phyloP scores from a whole-genome alignment of 2,329 filamentous ascomycete species.

The Pestalotiopsis sp. region DNA sequence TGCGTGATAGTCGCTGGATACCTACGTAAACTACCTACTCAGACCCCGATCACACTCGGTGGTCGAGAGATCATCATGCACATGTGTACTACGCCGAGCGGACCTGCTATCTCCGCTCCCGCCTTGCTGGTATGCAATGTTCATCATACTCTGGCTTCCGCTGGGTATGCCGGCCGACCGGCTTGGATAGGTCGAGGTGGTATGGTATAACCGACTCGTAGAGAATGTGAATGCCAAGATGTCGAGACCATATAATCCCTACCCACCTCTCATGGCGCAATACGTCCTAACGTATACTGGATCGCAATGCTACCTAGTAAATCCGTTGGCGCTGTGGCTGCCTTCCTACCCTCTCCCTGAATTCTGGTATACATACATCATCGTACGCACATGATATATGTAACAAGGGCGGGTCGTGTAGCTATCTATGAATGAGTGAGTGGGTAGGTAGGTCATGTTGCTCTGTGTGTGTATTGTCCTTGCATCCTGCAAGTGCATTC shows the following conservation, averaged over 20 bases:
- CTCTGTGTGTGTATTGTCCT: not conserved
- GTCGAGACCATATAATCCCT: not conserved
- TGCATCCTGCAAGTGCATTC: conserved; percentile 1
- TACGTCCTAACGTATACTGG: not conserved
- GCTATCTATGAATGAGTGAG: not conserved
- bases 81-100: not conserved
- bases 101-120: not conserved
- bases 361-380: not conserved
- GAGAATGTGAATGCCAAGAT: not conserved
- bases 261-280: not conserved
- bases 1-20: no score
- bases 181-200: no score
- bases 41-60: not conserved
- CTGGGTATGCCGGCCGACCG: not conserved
- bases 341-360: not conserved
- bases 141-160: not conserved
- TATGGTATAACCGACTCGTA: no score
- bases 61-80: not conserved
- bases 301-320: not conserved
- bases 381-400: not conserved
- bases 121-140: not conserved
- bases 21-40: no score
- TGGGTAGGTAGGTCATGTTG: not conserved
- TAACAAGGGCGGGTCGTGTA: not conserved
- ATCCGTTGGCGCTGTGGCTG: not conserved